Base-by-base conservation (phyloP, 139 green algal genomes). In the Chlorella sp. region DNA sequence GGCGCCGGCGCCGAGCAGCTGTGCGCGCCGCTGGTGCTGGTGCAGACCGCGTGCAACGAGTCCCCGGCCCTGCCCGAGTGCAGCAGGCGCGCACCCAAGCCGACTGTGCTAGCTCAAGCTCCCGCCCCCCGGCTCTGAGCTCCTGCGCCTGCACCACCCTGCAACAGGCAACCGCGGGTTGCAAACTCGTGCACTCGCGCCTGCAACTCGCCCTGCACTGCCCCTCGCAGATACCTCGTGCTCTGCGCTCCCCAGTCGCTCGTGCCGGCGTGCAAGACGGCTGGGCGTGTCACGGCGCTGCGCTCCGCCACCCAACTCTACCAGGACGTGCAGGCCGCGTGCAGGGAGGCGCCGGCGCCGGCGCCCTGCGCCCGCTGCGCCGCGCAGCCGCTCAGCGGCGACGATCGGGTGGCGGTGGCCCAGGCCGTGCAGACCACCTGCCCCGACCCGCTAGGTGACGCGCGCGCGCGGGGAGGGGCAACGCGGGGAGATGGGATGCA, bases 21-120 rank as follows among this genome's bases (percentile, higher is more conserved):
- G 46, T 55, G 71, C 71, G 21, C 17, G 12, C 71, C 71, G 5
- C 59, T 77, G 71, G 31, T 5, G 3, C 71, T 77, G 7, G 45
- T 77, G 71, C 71, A 69, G 42, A 77, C 71, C 21, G 71, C 53
- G 8, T 77, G 71, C 58, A 58, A 43, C 29, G 71, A 77, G 71
- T 31, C 68, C 27, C 61, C 61, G 3, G 36, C 42, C 2, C 14
- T 50, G 7, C 46, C 48, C 2, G 45, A 45, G 8, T 77, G 71
- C 58, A 61, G 33, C 9, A 58, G 8, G 71, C 59, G 58, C 36
- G 70, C 17, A n/a, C n/a, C n/a, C n/a, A n/a, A n/a, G n/a, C n/a
- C n/a, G n/a, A n/a, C n/a, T n/a, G n/a, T n/a, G n/a, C n/a, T n/a
- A n/a, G n/a, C n/a, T n/a, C n/a, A n/a, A n/a, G n/a, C n/a, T n/a